Base-by-base conservation (phyloP, 2,329 filamentous ascomycete species). In the Leptoxyphium fumago region DNA sequence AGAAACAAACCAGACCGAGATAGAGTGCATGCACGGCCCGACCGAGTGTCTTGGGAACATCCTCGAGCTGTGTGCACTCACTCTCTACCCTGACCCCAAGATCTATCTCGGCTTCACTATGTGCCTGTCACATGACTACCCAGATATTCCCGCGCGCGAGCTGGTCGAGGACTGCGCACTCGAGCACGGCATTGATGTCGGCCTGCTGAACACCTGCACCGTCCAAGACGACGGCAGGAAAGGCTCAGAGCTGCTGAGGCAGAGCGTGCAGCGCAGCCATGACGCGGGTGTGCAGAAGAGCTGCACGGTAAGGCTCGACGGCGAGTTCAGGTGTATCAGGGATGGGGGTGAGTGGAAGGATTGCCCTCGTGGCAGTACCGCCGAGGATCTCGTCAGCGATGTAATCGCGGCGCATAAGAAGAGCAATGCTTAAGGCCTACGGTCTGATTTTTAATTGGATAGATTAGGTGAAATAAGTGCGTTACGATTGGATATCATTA, bases 31-130 rank as follows among this genome's bases (percentile, higher is more conserved):
- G 66, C 91, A 98, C 61, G 91, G 91, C 7, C 83, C 87, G 5
- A 73, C 73, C 38, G 91, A 98, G 66, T 98, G 84, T 62, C 77
- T 96, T 56, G 91, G 91, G 48, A 87, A 98, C 66, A 94, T 94
- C 60, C 72, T 98, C 63, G 82, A 94, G 61, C 81, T 98, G 41
- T 98, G 91, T 66, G 88, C 88, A 29, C 80, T 80, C 46, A 72
- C 82, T 50, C 73, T 91, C 29, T 91, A 91, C 58, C 83, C 84
- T 28, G 79, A 88, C 51, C 84, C 84, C 29, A 91, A 94, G 64
- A 84, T 80, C 51, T 88, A 82, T 55, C 78, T 98, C 17, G 89
- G 89, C 48, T 98, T 96, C 65, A 81, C 86, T 45, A 91, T 93
- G 74, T 98, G 91, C 66, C 67, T 98, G 45, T 79, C 80, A 17